A percentile compares a stretch with the other conserved stretches of the same genome.
Evolutionary conservation across 2,329 filamentous ascomycete genomes (phyloP).

Genomic region (Akanthomyces uredinophilus): DNA sequence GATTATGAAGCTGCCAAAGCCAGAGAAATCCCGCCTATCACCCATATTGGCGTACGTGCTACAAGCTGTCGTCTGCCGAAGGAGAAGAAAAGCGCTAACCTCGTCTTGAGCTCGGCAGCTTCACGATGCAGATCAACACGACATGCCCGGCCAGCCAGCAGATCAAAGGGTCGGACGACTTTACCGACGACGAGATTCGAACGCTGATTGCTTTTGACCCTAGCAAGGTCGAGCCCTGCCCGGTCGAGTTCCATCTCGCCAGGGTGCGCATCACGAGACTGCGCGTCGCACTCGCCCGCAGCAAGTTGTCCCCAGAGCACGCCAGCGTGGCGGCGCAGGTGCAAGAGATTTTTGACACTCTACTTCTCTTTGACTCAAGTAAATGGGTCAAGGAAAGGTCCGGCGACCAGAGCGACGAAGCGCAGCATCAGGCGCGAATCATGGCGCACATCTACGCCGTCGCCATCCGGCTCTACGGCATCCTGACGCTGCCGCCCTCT

Average conservation of each 20-base stretch:
- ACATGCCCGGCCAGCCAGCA: neutral
- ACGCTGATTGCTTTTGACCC: constrained; percentile 2
- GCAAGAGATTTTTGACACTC: neutral
- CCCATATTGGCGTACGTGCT: neutral
- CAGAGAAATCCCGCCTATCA: constrained; percentile 4
- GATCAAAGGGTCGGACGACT: neutral
- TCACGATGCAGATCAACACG: constrained; percentile 8
- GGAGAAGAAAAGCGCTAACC: neutral
- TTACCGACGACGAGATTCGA: neutral
- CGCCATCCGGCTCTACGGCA: neutral
- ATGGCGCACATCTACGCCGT: neutral
- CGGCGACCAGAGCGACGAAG: neutral
- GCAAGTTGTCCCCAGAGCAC: too few species aligned
- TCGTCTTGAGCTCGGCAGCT: neutral
- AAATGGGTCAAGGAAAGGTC: neutral
- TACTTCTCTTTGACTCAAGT: neutral
- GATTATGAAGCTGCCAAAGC: neutral
- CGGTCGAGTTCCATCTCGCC: neutral
- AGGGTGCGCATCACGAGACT: neutral
- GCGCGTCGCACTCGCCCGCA: neutral
- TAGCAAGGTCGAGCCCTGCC: neutral
- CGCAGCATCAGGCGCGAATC: neutral
- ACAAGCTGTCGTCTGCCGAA: neutral
- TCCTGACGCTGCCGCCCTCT: neutral
- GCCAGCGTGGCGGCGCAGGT: neutral